phyloP scores from a whole-genome alignment of 176 grass and related monocot genomes.

The Triticum urartu region DNA sequence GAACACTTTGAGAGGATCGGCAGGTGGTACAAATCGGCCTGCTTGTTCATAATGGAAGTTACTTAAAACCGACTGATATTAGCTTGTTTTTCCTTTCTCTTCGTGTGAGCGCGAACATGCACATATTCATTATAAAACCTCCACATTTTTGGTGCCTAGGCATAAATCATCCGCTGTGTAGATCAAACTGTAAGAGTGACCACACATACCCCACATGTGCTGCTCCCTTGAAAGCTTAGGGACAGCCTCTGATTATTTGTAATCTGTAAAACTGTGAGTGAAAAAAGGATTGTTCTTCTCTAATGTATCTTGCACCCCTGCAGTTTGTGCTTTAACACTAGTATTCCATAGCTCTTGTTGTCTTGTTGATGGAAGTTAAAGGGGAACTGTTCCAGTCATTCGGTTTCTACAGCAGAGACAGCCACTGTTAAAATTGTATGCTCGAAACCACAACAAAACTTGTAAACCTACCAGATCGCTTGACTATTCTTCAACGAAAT shows the following conservation, averaged over 20 bases:
- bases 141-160: constrained; percentile 32
- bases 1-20: constrained; percentile 18
- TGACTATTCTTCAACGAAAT: neutral
- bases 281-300: constrained; percentile 11
- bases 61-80: neutral
- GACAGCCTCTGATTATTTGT: constrained; percentile 23
- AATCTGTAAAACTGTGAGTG: constrained; percentile 18
- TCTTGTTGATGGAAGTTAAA: neutral
- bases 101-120: neutral
- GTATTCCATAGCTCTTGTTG: neutral
- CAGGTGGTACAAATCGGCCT: constrained; percentile 1
- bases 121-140: constrained; percentile 39
- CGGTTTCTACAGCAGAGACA: neutral
- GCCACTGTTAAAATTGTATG: neutral
- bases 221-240: constrained; percentile 41
- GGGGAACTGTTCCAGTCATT: neutral
- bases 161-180: constrained; percentile 15
- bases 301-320: constrained; percentile 24
- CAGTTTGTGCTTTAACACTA: neutral
- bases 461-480: neutral
- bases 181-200: constrained; percentile 28
- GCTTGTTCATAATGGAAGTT: constrained; percentile 27
- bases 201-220: constrained; percentile 19
- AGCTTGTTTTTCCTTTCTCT: neutral
- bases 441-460: neutral